Percentiles rank a stretch among this genome's conserved stretches.
Conservation (phyloP, 139 green algal genomes). For the Chlorella sp. region DNA sequence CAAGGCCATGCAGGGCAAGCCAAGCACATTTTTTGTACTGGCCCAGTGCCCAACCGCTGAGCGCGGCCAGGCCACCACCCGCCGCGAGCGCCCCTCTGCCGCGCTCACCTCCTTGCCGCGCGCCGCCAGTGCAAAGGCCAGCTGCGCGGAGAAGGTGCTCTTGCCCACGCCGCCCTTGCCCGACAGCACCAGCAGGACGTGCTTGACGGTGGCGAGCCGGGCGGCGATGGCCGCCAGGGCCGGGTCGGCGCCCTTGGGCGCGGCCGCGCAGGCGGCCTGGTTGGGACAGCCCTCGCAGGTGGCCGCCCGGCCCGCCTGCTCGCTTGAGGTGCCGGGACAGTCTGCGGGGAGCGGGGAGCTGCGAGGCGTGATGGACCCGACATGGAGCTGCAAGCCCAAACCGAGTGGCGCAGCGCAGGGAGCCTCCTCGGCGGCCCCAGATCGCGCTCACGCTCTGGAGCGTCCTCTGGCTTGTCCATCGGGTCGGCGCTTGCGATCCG, state of each 20-base stretch:
- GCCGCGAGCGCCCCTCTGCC: too few relatives aligned
- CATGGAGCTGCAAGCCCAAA: too few relatives aligned
- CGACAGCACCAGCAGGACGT: conserved; percentile 95
- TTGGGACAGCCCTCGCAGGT: conserved; percentile 95
- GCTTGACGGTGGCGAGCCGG: conserved; percentile 77
- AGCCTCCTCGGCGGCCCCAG: too few relatives aligned
- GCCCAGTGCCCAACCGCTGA: too few relatives aligned
- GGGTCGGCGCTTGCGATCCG: too few relatives aligned
- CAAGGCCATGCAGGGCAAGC: too few relatives aligned
- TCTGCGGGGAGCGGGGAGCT: too few relatives aligned
- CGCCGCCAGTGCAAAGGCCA: conserved; percentile 85
- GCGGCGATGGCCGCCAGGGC: conserved; percentile 79
- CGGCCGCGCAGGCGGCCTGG: conserved; percentile 85
- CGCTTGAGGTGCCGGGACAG: conserved; percentile 78
- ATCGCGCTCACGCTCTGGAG: conserved; percentile 15
- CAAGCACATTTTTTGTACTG: too few relatives aligned
- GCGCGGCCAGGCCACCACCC: too few relatives aligned
- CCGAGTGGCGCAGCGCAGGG: too few relatives aligned
- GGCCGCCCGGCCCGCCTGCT: conserved; percentile 77
- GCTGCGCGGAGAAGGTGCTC: conserved; percentile 91
- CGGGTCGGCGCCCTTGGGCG: conserved; percentile 87
- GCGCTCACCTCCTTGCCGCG: conserved; percentile 63
- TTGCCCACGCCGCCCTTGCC: conserved; percentile 99
- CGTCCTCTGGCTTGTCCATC: neutral
- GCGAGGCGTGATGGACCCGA: too few relatives aligned